Conservation (phyloP, 139 green algal genomes). For the Micromonas pusilla region DNA sequence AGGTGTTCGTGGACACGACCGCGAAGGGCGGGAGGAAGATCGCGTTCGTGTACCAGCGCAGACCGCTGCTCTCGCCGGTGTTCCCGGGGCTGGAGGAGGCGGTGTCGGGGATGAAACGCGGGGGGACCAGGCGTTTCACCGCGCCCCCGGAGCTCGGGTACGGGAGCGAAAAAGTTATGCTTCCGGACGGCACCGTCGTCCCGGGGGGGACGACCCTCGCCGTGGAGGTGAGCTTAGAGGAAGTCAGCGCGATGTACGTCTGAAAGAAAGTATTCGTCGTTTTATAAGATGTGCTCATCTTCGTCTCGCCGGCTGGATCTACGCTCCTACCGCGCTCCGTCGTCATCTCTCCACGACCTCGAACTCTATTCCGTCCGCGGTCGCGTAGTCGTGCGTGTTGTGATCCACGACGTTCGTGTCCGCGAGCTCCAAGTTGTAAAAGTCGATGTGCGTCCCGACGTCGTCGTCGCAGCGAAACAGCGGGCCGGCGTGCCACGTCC, state of each 20-base stretch:
- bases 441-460: constrained; percentile 74
- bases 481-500: constrained; percentile 70
- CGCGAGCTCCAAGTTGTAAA: constrained; percentile 89
- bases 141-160: constrained; percentile 23
- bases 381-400: constrained; percentile 61
- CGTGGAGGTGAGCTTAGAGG: not conserved
- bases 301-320: not conserved
- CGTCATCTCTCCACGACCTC: not conserved
- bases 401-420: constrained; percentile 92
- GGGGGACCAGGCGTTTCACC: constrained; percentile 21
- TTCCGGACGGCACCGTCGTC: constrained; percentile 6
- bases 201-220: not conserved
- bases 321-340: not conserved
- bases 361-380: not conserved
- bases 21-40: constrained; percentile 15
- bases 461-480: constrained; percentile 50
- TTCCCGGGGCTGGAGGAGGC: constrained; percentile 32
- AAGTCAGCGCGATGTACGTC: not conserved
- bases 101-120: constrained; percentile 31
- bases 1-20: constrained; percentile 27
- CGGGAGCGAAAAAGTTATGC: constrained; percentile 1
- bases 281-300: too few species aligned
- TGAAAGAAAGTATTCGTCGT: too few species aligned
- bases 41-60: constrained; percentile 25
- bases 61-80: not conserved